Base-by-base conservation (phyloP, 78 protist species). In the Planoprotostelium fungivorum region DNA sequence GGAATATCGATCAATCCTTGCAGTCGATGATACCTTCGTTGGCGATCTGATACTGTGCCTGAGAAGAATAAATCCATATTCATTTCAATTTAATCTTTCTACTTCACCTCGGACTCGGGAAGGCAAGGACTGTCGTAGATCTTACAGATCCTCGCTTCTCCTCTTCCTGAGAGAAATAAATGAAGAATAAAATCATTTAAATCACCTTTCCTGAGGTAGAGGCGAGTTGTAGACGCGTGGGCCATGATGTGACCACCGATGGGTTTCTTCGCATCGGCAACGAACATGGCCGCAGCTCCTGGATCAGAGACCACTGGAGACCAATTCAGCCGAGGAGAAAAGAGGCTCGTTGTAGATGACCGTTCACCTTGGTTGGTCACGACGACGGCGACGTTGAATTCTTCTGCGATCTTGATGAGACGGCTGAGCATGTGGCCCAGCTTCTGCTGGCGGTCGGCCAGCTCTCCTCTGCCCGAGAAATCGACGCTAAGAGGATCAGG, bases 241-340 rank as follows among this genome's bases (percentile, higher is more conserved):
- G 99, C 99, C 89, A 99, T 92, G 94, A 99, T 97, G 95, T 99
- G 93, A 84, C 99, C 99, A 36, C 99, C 99, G 91, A 98, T 96
- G 35, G 99, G 99, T 94, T 98, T 97, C 89, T 95, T 96, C 10
- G 98, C 96, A 87, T 96, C 96, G 5, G 96, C 89, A 31, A 83
- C 88, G 39, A 98, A 98, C 93, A 93, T 84, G 38, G 92, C 85
- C 1, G 86, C 90, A n/a, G 84, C 94, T 28, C 97, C 98, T 85
- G 96, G 98, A n/a, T 96, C 93, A 1, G 99, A 97, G 23, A 98
- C 99, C 10, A 99, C 99, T 98, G 99, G 85, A 97, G 29, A 29
- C 29, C 35, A 37, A 25, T 85, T 85, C 16, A 36, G 5, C 87
- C 5, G 94, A 39, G 92, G 94, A 0, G 97, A 89, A 92, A 90